Percentiles rank a stretch among this genome's conserved stretches.
phyloP scores from a whole-genome alignment of 345 rosid species.

The Kandelia obovata region DNA sequence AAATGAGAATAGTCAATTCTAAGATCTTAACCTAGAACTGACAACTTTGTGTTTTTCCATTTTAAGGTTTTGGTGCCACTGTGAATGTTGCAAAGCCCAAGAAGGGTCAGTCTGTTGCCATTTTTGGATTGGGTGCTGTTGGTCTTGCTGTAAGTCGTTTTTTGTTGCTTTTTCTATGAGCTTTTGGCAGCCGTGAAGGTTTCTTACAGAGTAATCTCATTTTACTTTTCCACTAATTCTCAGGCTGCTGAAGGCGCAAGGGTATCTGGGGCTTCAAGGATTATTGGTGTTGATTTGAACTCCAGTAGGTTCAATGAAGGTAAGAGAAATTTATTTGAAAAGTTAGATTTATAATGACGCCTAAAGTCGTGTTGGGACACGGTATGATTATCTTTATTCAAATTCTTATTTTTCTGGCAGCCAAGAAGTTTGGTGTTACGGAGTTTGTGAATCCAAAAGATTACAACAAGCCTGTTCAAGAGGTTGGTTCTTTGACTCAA shows the following conservation, averaged over 20 bases:
- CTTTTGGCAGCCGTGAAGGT: too few relatives aligned
- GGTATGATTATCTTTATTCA: neutral
- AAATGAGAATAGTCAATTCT: neutral
- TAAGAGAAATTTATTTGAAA: neutral
- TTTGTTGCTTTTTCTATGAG: neutral
- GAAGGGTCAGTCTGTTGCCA: constrained; percentile 33
- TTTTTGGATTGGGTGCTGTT: constrained; percentile 41
- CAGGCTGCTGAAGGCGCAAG: constrained; percentile 46
- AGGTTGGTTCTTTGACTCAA: constrained; percentile 14
- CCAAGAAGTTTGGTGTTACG: constrained; percentile 42
- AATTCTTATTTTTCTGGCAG: constrained; percentile 16
- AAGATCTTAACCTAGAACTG: neutral
- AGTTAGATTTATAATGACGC: neutral
- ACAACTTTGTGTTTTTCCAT: neutral
- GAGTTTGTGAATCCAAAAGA: constrained; percentile 48
- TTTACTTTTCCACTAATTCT: neutral
- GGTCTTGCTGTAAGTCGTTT: constrained; percentile 34
- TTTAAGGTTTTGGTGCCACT: constrained; percentile 39
- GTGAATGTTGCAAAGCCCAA: constrained; percentile 42
- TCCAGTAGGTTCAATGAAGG: constrained; percentile 32
- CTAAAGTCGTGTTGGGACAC: neutral
- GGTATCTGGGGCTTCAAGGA: constrained; percentile 32
- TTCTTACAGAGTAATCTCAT: neutral
- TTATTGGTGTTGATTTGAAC: constrained; percentile 42
- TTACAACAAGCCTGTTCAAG: constrained; percentile 38